These are phyloP conservation scores for Annulohypoxylon nitens DNA, from an alignment of 495 filamentous ascomycete species.

Conservation along the genomic window DNA sequence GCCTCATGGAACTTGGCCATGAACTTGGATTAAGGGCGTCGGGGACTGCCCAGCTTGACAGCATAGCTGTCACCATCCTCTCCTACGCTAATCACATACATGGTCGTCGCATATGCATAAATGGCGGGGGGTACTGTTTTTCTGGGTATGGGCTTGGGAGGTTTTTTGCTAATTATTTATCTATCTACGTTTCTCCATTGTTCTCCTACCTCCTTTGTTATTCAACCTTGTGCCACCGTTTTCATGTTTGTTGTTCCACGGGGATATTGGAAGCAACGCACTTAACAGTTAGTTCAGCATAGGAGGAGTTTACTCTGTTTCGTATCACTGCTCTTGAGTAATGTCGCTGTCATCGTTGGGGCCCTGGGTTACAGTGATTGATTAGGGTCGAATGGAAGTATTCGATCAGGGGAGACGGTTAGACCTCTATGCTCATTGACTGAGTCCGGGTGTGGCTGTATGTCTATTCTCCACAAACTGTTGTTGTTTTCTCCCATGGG, in stretches of 20 bases:
- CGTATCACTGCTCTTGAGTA: conserved; percentile 35
- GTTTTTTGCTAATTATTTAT: conserved; percentile 28
- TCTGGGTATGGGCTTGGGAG: conserved; percentile 36
- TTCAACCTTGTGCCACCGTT: conserved; percentile 13
- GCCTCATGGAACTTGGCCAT: conserved; percentile 18
- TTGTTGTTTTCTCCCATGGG: conserved; percentile 27
- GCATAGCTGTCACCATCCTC: conserved; percentile 26
- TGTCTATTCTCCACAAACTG: conserved; percentile 31
- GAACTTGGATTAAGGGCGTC: conserved; percentile 6
- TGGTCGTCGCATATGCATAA: conserved; percentile 44
- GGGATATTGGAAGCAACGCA: conserved; percentile 38
- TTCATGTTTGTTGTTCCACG: conserved; percentile 26
- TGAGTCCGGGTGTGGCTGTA: conserved; percentile 44
- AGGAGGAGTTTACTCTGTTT: conserved; percentile 47
- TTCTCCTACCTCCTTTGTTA: conserved; percentile 30
- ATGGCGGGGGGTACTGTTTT: conserved; percentile 32
- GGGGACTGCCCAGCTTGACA: conserved; percentile 13
- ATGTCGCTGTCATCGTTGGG: conserved; percentile 32
- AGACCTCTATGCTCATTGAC: conserved; percentile 47
- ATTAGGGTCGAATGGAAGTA: conserved; percentile 36
- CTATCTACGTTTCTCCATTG: conserved; percentile 15
- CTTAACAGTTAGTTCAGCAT: conserved; percentile 42
- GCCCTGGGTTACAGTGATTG: conserved; percentile 36
- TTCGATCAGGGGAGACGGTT: conserved; percentile 35
- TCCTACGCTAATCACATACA: conserved; percentile 18